Evolutionary conservation across 2,329 filamentous ascomycete genomes (phyloP), one percentile per base, ranked within the genome.

Genomic region (Epichloe hybrida): DNA sequence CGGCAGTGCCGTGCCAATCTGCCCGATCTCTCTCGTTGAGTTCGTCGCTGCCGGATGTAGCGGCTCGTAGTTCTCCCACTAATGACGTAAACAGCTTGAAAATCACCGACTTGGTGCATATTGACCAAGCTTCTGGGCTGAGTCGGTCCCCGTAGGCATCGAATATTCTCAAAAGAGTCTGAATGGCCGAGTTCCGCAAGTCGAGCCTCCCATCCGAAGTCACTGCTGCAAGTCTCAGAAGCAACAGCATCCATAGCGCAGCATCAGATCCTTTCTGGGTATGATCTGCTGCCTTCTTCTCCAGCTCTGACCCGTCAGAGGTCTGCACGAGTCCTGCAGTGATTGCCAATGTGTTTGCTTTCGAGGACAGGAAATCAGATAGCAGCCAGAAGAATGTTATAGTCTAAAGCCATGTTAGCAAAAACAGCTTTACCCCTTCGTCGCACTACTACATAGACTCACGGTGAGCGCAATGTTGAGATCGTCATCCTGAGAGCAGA

Each of bases 351-450:
- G 75, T 72, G 52, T 72, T 73, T 50, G 74, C 79, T 57, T 77
- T 79, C 3, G 74, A 69, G 1, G 80, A 83, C 4, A 97, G 73
- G 56, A 90, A 93, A 64, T 96, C 90, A 0, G 91, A 95, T 7
- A 96, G 78, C 50, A 91, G 90, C 88, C 90, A 96, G 65, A 95
- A 95, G 62, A 95, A 93, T 0, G 91, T 95, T 8, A 95, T 87
- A 1, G 90, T 93, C 80, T 88, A 38, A 21, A 37, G n/a, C 12
- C n/a, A 23, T 27, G 17, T 52, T 41, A 55, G 48, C 23, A 46
- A 12, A 5, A 17, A 7, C 5, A 41, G 3, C 11, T 13, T 2
- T 20, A 23, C 5, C 35, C 3, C 15, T 13, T 20, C 35, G 17
- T 44, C 36, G 13, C 34, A 3, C 12, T 11, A 23, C 38, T 8